phyloP scores from a whole-genome alignment of 2,329 filamentous ascomycete species.

The Aspergillus nomiae region DNA sequence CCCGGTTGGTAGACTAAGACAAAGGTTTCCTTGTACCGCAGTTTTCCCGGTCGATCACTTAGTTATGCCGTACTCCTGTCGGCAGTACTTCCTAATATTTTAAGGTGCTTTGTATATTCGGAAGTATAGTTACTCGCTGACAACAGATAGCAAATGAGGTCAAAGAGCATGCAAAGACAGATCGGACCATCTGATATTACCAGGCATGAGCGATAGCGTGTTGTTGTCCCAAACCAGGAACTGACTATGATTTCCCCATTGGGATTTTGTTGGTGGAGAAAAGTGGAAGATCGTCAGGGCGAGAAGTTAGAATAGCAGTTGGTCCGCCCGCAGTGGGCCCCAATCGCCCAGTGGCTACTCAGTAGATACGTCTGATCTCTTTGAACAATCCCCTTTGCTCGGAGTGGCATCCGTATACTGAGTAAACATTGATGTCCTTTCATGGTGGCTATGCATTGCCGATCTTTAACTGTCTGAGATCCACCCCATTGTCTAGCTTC shows the following conservation, averaged over 20 bases:
- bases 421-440: background rate
- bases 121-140: background rate
- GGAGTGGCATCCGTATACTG: background rate
- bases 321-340: background rate
- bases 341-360: background rate
- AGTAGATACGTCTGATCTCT: background rate
- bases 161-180: background rate
- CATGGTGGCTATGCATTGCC: background rate
- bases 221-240: background rate
- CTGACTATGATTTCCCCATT: background rate
- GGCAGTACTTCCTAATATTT: too few relatives aligned
- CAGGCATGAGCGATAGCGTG: too few relatives aligned
- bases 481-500: background rate
- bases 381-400: background rate
- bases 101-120: too few relatives aligned
- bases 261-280: slow-evolving; percentile 4
- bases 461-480: background rate
- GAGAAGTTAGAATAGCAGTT: background rate
- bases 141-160: background rate
- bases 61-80: background rate
- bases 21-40: background rate
- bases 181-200: too few relatives aligned
- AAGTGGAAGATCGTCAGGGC: slow-evolving; percentile 5
- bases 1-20: background rate
- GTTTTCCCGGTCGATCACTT: background rate